Conservation (phyloP, 305 asterid genomes). For the Fraxinus sp. region DNA sequence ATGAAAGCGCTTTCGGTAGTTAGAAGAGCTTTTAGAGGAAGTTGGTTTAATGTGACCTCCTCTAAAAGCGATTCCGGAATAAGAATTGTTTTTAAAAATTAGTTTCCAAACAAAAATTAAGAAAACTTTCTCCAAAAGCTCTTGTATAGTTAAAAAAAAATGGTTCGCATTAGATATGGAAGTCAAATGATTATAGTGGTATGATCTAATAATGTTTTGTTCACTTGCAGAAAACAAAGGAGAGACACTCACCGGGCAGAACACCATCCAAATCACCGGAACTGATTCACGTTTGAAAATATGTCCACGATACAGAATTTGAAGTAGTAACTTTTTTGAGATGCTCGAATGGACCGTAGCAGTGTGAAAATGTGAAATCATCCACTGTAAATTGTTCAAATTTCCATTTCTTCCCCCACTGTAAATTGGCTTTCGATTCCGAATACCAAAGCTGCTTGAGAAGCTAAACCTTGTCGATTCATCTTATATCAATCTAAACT, state of each 20-base stretch:
- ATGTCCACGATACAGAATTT: not conserved
- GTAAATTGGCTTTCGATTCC: not conserved
- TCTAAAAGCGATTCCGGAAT: too few species aligned
- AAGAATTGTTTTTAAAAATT: too few species aligned
- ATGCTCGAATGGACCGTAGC: constrained; percentile 14
- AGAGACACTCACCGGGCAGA: constrained; percentile 21
- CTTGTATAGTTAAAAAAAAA: too few species aligned
- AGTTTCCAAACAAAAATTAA: too few species aligned
- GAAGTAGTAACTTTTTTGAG: constrained; percentile 3
- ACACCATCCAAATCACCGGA: constrained; percentile 32
- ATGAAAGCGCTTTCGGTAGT: too few species aligned
- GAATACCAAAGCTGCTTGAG: not conserved
- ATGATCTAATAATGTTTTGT: not conserved
- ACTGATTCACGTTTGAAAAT: constrained; percentile 23
- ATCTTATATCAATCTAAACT: not conserved
- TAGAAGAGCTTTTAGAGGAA: too few species aligned
- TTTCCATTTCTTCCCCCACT: not conserved
- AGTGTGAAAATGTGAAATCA: not conserved
- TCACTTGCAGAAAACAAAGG: constrained; percentile 37
- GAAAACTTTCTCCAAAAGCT: too few species aligned
- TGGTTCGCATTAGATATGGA: not conserved
- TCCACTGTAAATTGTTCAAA: not conserved
- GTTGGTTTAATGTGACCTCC: too few species aligned
- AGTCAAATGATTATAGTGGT: not conserved
- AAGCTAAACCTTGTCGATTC: too few species aligned